Conservation (phyloP, 805 yeast species). For the Lachancea quebecensis region DNA sequence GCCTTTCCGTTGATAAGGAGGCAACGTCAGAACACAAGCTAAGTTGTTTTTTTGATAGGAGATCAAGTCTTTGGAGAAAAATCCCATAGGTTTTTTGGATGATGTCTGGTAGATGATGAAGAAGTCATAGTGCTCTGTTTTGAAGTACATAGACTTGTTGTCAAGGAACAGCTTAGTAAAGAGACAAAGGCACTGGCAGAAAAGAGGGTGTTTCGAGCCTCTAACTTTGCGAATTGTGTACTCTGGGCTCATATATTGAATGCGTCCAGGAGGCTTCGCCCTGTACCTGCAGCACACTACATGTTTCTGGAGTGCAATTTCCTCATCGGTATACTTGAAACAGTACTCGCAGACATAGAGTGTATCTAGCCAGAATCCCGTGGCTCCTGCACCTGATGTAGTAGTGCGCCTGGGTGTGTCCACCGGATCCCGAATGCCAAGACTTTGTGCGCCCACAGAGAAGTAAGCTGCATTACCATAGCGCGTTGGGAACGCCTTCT, state of each 20-base stretch:
- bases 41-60: constrained; percentile 75
- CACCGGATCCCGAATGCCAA: constrained; percentile 38
- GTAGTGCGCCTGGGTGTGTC: background rate
- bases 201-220: constrained; percentile 57
- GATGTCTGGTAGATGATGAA: constrained; percentile 58
- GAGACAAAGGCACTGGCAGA: constrained; percentile 75
- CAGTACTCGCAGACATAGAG: constrained; percentile 75
- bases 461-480: constrained; percentile 82
- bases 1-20: constrained; percentile 78
- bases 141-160: constrained; percentile 80
- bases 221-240: constrained; percentile 57
- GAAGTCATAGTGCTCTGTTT: constrained; percentile 72
- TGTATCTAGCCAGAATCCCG: constrained; percentile 46
- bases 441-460: constrained; percentile 37
- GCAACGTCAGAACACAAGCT: constrained; percentile 87
- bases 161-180: constrained; percentile 86
- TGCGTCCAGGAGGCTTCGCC: constrained; percentile 50
- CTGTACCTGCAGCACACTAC: constrained; percentile 38
- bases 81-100: constrained; percentile 66
- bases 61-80: constrained; percentile 79
- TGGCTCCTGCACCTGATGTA: background rate
- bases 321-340: constrained; percentile 64
- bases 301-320: constrained; percentile 45
- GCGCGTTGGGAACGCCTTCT: constrained; percentile 70
- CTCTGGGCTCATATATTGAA: constrained; percentile 55